These are phyloP conservation scores for Clarireedia sp. DNA, from an alignment of 2,329 filamentous ascomycete genomes.

Conservation along the genomic window DNA sequence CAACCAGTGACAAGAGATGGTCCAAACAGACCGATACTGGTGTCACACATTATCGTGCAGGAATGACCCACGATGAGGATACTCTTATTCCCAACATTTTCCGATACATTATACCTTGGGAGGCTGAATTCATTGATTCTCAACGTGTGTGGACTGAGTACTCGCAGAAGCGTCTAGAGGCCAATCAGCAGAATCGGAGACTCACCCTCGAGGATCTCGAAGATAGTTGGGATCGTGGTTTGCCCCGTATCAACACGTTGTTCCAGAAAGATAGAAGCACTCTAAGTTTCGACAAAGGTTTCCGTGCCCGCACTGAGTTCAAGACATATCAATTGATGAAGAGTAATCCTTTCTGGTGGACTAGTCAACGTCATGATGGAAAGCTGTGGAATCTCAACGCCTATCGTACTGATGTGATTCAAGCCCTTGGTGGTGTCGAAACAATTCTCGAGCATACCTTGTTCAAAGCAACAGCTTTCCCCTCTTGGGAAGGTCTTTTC, in stretches of 20 bases:
- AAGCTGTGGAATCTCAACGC: conserved; percentile 97
- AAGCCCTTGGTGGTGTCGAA: conserved; percentile 85
- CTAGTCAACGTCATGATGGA: conserved; percentile 90
- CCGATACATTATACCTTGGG: conserved; percentile 98
- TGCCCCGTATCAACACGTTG: conserved; percentile 95
- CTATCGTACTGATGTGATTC: conserved; percentile 93
- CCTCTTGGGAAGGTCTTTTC: conserved; percentile 93
- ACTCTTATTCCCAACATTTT: conserved; percentile 98
- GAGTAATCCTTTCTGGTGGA: conserved; percentile 99
- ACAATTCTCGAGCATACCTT: conserved; percentile 95
- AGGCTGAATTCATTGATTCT: conserved; percentile 97
- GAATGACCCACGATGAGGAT: conserved; percentile 98
- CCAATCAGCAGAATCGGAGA: conserved; percentile 92
- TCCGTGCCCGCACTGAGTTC: conserved; percentile 90
- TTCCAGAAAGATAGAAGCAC: conserved; percentile 99
- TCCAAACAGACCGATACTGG: conserved; percentile 96
- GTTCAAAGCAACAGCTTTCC: conserved; percentile 95
- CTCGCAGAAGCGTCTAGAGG: conserved; percentile 93
- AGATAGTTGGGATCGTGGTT: conserved; percentile 95
- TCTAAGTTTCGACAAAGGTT: conserved; percentile 96
- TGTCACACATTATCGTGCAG: conserved; percentile 91
- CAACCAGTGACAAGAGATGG: conserved; percentile 95
- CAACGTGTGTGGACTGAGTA: conserved; percentile 99
- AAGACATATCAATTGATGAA: conserved; percentile 99
- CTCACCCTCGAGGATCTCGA: conserved; percentile 93